Conservation (phyloP, 768 basidiomycete species). For the Tulasnella sp. region DNA sequence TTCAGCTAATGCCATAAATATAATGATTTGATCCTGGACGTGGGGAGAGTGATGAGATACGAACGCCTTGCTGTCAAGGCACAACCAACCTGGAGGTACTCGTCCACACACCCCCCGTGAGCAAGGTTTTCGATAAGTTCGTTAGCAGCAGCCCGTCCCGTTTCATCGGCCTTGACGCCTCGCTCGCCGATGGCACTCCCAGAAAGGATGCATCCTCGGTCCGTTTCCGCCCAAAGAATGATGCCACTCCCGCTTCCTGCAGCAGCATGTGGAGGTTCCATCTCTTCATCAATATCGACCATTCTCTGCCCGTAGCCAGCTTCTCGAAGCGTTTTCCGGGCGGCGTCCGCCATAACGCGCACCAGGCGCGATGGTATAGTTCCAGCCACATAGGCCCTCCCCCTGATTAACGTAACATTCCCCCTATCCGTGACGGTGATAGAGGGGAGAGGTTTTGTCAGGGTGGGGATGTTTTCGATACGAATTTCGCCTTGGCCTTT, state of each 20-base stretch:
- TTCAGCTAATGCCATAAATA: conserved; percentile 73
- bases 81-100: conserved; percentile 55
- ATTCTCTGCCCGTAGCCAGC: conserved; percentile 45
- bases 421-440: conserved; percentile 64
- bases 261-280: conserved; percentile 40
- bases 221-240: conserved; percentile 74
- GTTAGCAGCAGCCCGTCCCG: conserved; percentile 65
- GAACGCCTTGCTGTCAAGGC: background rate
- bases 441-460: conserved; percentile 50
- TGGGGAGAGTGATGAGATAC: conserved; percentile 39
- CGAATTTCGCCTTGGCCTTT: conserved; percentile 69
- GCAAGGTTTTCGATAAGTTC: conserved; percentile 61
- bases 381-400: conserved; percentile 67
- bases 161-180: conserved; percentile 41
- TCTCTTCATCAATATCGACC: conserved; percentile 50
- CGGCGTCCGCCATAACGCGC: conserved; percentile 60
- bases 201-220: conserved; percentile 65
- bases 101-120: conserved; percentile 75
- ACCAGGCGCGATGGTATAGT: conserved; percentile 59
- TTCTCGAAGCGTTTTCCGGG: conserved; percentile 49
- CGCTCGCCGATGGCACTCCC: conserved; percentile 69
- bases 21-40: conserved; percentile 74
- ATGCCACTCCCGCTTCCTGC: conserved; percentile 70
- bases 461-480: conserved; percentile 47
- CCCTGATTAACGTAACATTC: conserved; percentile 53